Evolutionary conservation across 1,284 basidiomycete genomes (phyloP), one percentile per base, ranked within the genome.

Genomic region (Volvariella volvacea): DNA sequence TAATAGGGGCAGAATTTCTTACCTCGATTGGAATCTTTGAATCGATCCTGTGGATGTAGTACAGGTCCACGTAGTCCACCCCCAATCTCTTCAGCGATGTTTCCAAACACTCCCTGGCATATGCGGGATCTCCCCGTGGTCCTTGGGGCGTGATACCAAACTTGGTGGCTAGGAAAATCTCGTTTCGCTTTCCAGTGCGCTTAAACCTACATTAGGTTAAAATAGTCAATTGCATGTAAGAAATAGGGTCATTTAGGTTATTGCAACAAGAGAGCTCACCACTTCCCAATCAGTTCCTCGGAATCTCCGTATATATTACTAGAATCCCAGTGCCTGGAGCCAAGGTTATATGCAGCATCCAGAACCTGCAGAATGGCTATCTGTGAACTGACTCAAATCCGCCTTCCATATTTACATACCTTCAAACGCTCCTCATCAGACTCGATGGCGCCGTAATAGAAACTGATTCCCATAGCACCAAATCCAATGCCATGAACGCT

Each of bases 91-190:
- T 48, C 32, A 68, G 49, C 4, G 66, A 67, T 31, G 51, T 58
- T 21, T 58, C 57, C 25, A 51, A 39, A 2, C 58, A 48, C 22
- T 54, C 48, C 28, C 51, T 59, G 12, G 65, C 55, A 47, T 66
- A 68, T 47, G 62, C 64, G 3, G 67, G 65, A 17, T 59, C 57
- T 1, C 65, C 63, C 22, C 60, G 57, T n/a, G n/a, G n/a, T 25
- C 56, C 44, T 0, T 49, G 48, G 12, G 42, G 28, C 12, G 44
- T 19, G 16, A 47, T 42, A 0, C 73, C 75, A 49, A 77, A 78
- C 55, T 82, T 82, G 39, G 67, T 70, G 2, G 68, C 67, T 2
- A 76, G 54, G 55, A 75, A 76, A 22, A 76, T 68, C 38, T 72
- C 55, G 39, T 60, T 52, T 22, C 69, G 61, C 41, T 71, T 72